Percentiles rank a stretch among this genome's conserved stretches.
Evolutionary conservation across 2,329 filamentous ascomycete species (phyloP).

Genomic region (Pseudogymnoascus sp.): DNA sequence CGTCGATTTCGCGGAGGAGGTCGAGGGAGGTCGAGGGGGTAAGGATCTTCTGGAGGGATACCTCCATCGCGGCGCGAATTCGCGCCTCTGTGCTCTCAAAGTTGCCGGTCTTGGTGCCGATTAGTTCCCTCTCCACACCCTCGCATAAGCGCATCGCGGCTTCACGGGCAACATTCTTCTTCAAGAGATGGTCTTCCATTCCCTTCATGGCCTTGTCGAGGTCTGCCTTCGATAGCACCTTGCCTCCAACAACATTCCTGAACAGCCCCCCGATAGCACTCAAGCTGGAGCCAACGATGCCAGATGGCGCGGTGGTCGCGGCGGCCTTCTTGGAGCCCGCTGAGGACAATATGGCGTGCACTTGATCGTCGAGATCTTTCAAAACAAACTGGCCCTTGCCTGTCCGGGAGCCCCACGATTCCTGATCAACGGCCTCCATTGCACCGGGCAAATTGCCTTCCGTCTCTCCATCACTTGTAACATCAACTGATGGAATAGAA

Average conservation of each 20-base stretch:
- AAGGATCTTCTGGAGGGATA: constrained; percentile 86
- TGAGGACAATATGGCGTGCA: constrained; percentile 76
- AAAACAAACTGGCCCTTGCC: constrained; percentile 87
- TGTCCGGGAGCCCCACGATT: constrained; percentile 77
- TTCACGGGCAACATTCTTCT: constrained; percentile 94
- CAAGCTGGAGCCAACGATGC: constrained; percentile 70
- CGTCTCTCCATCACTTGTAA: constrained; percentile 43
- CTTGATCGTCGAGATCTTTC: constrained; percentile 87
- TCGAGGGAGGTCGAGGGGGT: constrained; percentile 93
- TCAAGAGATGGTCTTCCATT: constrained; percentile 90
- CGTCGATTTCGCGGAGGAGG: constrained; percentile 84
- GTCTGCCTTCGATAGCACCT: constrained; percentile 80
- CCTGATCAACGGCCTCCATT: constrained; percentile 66
- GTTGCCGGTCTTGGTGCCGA: constrained; percentile 83
- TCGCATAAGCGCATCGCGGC: constrained; percentile 86
- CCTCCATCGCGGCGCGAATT: constrained; percentile 81
- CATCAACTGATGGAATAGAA: constrained; percentile 52
- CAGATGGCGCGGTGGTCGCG: constrained; percentile 38
- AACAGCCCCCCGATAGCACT: constrained; percentile 82
- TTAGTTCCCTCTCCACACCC: constrained; percentile 79
- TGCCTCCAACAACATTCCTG: constrained; percentile 89
- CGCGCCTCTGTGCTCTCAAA: constrained; percentile 84
- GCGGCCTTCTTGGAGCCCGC: constrained; percentile 58
- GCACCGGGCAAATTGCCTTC: constrained; percentile 44
- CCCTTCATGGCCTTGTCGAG: constrained; percentile 87